Evolutionary conservation across 1,284 basidiomycete species (phyloP), one percentile per base, ranked within the genome.

Genomic region (Agroathelia rolfsii): DNA sequence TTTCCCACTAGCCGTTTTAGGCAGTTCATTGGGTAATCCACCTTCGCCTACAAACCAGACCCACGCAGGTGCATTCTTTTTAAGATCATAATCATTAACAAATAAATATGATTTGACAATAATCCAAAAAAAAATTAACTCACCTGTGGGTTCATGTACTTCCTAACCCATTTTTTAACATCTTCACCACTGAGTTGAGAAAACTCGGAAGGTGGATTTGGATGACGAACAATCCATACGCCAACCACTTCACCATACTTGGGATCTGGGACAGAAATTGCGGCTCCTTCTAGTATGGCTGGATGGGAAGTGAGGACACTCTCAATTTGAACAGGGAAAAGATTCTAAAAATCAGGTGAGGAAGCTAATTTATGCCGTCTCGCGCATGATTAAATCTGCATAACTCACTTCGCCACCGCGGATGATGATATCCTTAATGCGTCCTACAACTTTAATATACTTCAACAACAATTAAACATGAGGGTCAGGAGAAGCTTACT

Each of bases 1-100:
- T 55, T 92, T 92, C 26, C 87, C 87, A 44, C 85, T 89, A 12
- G 80, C 83, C 5, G 86, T 92, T 62, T 85, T 88, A 1, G 87
- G 87, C 8, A 89, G 53, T 41, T 84, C 78, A 14, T 56, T 51
- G 6, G 62, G 57, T 5, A 58, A 56, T 4, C 68, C 72, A 16
- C 78, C 73, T 45, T 84, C 75, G 12, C 74, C 76, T 1, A 83
- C 44, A 41, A 87, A 85, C 82, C 86, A 90, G 2, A 89, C 73
- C 79, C 81, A 88, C 4, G 65, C 60, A 0, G 86, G 86, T 1
- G 79, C 72, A 52, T 79, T 84, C 80, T 83, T 33, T n/a, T n/a
- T n/a, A 15, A 12, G 25, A 15, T 11, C 5, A 5, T 15, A 26
- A 4, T 12, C 17, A 15, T 32, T 12, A 18, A 3, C 9, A 24